Conservation (phyloP, 345 rosid species). For the Sisymbrium altissimum region DNA sequence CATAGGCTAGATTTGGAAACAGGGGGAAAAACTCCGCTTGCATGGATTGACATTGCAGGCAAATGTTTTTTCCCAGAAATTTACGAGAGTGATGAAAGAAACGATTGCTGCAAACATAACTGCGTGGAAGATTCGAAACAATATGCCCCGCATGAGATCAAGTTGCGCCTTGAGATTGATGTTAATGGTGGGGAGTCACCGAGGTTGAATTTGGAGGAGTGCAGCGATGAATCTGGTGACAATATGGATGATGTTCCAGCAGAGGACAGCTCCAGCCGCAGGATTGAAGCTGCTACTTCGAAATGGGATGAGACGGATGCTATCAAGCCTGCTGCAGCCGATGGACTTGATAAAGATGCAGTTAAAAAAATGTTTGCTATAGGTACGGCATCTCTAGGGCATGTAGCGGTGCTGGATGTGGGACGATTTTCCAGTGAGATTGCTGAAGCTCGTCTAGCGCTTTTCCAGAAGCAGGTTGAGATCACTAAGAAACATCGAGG, state of each 20-base stretch:
- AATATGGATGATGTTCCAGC: constrained; percentile 37
- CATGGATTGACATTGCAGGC: constrained; percentile 91
- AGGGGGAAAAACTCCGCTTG: constrained; percentile 62
- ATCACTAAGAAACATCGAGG: constrained; percentile 67
- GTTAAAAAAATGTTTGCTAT: constrained; percentile 49
- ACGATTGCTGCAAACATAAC: constrained; percentile 39
- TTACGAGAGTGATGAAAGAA: constrained; percentile 40
- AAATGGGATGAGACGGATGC: constrained; percentile 40
- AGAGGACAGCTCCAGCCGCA: constrained; percentile 48
- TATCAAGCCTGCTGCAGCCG: constrained; percentile 24
- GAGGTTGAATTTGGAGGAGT: constrained; percentile 51
- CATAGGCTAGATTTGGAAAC: constrained; percentile 57
- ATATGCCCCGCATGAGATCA: constrained; percentile 55
- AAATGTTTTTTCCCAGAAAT: constrained; percentile 81
- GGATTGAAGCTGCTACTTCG: constrained; percentile 29
- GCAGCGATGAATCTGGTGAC: constrained; percentile 71
- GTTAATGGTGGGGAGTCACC: constrained; percentile 49
- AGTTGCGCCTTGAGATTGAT: constrained; percentile 81
- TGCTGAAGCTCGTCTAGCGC: constrained; percentile 51
- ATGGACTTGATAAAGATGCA: constrained; percentile 39
- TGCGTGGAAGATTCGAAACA: constrained; percentile 32
- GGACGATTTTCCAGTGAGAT: constrained; percentile 42
- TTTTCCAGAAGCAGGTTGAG: constrained; percentile 77
- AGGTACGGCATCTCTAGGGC: constrained; percentile 46
- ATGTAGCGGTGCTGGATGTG: constrained; percentile 47